phyloP scores from a whole-genome alignment of 1,139 yeast species.

The Fermentozyma sake region DNA sequence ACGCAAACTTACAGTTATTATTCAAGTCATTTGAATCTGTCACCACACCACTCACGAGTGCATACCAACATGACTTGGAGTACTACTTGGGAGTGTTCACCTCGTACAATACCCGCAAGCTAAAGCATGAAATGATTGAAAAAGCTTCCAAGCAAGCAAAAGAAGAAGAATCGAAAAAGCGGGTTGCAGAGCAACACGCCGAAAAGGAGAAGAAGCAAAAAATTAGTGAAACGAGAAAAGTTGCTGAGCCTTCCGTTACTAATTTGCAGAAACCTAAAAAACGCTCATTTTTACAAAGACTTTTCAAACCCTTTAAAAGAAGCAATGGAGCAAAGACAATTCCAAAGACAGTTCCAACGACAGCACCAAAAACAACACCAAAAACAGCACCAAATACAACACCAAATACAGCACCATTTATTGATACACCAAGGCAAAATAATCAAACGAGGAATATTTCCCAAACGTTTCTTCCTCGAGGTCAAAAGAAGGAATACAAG shows the following conservation, averaged over 20 bases:
- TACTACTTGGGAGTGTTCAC: conserved; percentile 14
- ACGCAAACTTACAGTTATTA: conserved; percentile 16
- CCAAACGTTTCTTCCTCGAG: conserved; percentile 18
- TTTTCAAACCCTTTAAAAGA: conserved; percentile 15
- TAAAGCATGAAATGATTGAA: conserved; percentile 2
- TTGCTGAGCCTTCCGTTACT: too few species aligned
- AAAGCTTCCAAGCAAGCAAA: conserved; percentile 2
- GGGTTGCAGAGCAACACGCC: conserved; percentile 2
- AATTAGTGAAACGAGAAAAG: not conserved
- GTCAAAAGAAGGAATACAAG: conserved; percentile 13
- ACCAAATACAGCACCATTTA: not conserved
- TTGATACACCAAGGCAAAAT: not conserved
- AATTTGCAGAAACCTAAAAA: conserved; percentile 6
- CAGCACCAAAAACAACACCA: conserved; percentile 1
- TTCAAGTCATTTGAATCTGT: conserved; percentile 20
- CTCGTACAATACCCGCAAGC: conserved; percentile 6
- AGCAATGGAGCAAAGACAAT: not conserved
- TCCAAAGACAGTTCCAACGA: conserved; percentile 1
- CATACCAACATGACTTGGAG: conserved; percentile 21
- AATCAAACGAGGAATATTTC: conserved; percentile 6
- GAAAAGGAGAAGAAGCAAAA: conserved; percentile 1
- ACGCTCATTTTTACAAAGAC: conserved; percentile 17
- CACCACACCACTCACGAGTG: conserved; percentile 19
- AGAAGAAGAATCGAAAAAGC: conserved; percentile 4
- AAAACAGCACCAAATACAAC: not conserved